Evolutionary conservation across 148 eudicot genomes (phyloP), one percentile per base, ranked within the genome.

Genomic region (Nepenthes mirabilis): DNA sequence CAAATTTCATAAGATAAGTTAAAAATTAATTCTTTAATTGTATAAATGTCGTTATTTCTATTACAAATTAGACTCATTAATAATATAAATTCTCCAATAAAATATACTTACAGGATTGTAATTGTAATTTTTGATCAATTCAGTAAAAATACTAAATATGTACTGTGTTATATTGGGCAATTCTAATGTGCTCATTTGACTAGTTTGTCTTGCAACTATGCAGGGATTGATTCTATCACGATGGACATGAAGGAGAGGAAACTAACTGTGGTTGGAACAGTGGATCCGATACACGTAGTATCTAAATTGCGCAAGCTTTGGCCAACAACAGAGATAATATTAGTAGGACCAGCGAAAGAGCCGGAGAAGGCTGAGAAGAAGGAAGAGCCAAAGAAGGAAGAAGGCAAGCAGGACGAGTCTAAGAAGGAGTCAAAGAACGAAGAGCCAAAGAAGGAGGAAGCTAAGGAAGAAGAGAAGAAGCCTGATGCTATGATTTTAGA

Each of bases 301-400:
- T 77, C 74, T 56, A 82, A 72, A 70, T 58, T 82, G 57, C 75
- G 87, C 13, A 82, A 82, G 63, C 14, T 69, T 33, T 82, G 87
- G 87, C 23, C 23, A 23, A 74, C 74, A 11, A 64, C 87, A 0
- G 58, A 65, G 49, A 74, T 82, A 40, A 12, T 82, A 9, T 60
- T 73, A 0, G 83, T 82, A 0, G 95, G 90, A 6, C 87, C 95
- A 0, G 85, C 80, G 2, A 82, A 87, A 45, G 95, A 57, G 43
- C 23, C 23, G 23, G 60, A 57, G 60, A 57, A 57, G 45, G 14
- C n/a, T 4, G 14, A 12, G 11, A 5, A 6, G n/a, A 11, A 12
- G 36, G 6, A 2, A 0, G 76, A 72, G 67, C 23, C 23, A 23
- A 79, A 57, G 13, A 57, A 57, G 60, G 60, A 57, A 36, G 43